A percentile compares a stretch with the other conserved stretches of the same genome.
Conservation (phyloP, 1,284 basidiomycete species). For the Cutaneotrichosporon sp. region DNA sequence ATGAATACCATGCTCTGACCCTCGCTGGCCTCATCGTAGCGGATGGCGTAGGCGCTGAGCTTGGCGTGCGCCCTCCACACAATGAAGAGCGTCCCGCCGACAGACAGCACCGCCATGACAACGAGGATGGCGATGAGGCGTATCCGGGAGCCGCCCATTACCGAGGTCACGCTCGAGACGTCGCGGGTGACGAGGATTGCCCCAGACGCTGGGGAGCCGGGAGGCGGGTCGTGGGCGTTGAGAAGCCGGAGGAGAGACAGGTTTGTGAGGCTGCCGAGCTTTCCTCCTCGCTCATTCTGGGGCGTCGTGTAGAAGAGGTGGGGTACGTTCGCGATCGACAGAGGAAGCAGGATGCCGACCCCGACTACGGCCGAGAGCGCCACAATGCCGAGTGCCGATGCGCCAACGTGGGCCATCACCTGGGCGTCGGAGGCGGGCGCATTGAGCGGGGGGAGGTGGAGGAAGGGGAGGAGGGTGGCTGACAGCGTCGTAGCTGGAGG, state of each 20-base stretch:
- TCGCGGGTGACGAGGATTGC: constrained; percentile 35
- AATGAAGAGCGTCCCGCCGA: constrained; percentile 66
- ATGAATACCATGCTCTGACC: constrained; percentile 67
- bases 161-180: constrained; percentile 34
- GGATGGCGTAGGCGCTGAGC: constrained; percentile 60
- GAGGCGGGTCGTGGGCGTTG: constrained; percentile 61
- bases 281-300: constrained; percentile 60
- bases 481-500: constrained; percentile 64
- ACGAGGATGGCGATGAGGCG: constrained; percentile 69
- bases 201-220: constrained; percentile 47
- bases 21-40: constrained; percentile 66
- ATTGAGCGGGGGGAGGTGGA: constrained; percentile 63
- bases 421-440: constrained; percentile 69
- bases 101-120: constrained; percentile 62
- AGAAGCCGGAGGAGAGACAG: constrained; percentile 71
- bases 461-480: constrained; percentile 68
- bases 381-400: constrained; percentile 64
- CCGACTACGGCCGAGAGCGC: constrained; percentile 63
- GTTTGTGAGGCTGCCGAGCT: constrained; percentile 69
- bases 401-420: constrained; percentile 66
- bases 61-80: constrained; percentile 66
- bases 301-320: constrained; percentile 63
- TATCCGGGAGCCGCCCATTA: constrained; percentile 52
- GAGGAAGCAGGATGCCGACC: constrained; percentile 65
- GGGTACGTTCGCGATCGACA: constrained; percentile 68